These are phyloP conservation scores for Albifimbria verrucaria DNA, from an alignment of 2,329 filamentous ascomycete genomes.

Conservation along the genomic window DNA sequence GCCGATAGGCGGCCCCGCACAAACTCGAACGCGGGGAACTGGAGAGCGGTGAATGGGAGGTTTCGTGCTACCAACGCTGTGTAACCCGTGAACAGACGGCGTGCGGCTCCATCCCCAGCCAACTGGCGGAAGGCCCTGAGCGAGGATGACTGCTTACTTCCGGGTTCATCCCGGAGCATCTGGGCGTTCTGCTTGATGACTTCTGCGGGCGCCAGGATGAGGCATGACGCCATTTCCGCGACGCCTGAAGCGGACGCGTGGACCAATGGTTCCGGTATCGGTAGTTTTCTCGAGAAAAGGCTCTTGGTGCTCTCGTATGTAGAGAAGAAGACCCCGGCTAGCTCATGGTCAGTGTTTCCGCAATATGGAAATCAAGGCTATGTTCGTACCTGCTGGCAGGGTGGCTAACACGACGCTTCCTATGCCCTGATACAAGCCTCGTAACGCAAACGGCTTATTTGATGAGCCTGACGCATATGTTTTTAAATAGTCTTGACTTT, in stretches of 20 bases:
- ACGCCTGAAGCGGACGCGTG: constrained; percentile 71
- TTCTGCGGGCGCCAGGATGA: constrained; percentile 84
- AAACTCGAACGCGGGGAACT: constrained; percentile 84
- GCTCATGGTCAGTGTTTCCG: neutral
- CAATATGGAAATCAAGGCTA: neutral
- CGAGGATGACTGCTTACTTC: constrained; percentile 35
- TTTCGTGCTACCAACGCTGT: constrained; percentile 79
- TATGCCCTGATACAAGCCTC: constrained; percentile 82
- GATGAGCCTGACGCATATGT: constrained; percentile 59
- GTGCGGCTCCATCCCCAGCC: constrained; percentile 50
- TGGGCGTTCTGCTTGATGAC: constrained; percentile 94
- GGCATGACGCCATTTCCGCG: constrained; percentile 80
- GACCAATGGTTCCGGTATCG: constrained; percentile 64
- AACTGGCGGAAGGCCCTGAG: constrained; percentile 46
- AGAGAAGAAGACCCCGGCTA: constrained; percentile 84
- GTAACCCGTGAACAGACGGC: constrained; percentile 69
- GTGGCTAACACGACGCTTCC: constrained; percentile 83
- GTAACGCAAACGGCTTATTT: constrained; percentile 52
- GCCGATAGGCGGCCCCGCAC: constrained; percentile 54
- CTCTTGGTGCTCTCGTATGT: constrained; percentile 79
- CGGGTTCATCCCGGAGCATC: constrained; percentile 53
- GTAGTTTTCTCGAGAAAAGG: constrained; percentile 50
- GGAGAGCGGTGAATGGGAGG: constrained; percentile 80
- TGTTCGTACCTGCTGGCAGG: constrained; percentile 69
- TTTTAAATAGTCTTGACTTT: constrained; percentile 71